Evolutionary conservation across 768 basidiomycete genomes (phyloP).

Genomic region (Pseudohyphozyma bogoriensis): DNA sequence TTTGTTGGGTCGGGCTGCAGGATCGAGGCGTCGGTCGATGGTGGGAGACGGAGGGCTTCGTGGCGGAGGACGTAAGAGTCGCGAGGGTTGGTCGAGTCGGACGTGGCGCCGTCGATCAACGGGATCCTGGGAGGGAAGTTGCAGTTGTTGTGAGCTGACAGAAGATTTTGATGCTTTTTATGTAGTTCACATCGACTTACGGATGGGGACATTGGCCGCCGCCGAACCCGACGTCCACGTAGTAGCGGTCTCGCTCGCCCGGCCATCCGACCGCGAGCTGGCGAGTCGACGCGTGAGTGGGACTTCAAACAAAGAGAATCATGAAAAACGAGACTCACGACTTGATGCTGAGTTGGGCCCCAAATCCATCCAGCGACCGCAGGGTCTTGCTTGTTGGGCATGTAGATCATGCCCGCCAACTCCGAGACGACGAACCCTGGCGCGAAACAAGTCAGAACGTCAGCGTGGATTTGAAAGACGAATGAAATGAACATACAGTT

Average conservation of each 20-base stretch:
- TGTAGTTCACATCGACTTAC: no score
- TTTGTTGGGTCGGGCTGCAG: constrained; percentile 9
- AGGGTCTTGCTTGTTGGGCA: constrained; percentile 7
- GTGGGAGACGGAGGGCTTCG: constrained; percentile 2
- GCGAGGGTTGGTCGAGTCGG: neutral
- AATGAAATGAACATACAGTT: no score
- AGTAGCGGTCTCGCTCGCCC: neutral
- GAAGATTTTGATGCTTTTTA: no score
- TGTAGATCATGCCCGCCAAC: constrained; percentile 2
- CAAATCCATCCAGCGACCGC: constrained; percentile 1
- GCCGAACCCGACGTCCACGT: neutral
- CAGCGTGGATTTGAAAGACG: no score
- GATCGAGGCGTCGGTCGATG: neutral
- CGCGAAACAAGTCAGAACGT: no score
- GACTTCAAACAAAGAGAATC: no score
- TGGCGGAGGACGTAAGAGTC: neutral
- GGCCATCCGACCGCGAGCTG: neutral
- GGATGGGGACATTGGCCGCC: neutral
- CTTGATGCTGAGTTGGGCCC: constrained; percentile 13
- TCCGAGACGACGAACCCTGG: constrained; percentile 16
- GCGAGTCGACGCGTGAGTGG: no score
- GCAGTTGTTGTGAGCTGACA: no score
- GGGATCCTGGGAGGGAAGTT: constrained; percentile 13
- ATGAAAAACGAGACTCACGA: no score
- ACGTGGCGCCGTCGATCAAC: neutral